A percentile compares a stretch with the other conserved stretches of the same genome.
Evolutionary conservation across 2,329 filamentous ascomycete genomes (phyloP).

Genomic region (Cryphonectria radicalis): DNA sequence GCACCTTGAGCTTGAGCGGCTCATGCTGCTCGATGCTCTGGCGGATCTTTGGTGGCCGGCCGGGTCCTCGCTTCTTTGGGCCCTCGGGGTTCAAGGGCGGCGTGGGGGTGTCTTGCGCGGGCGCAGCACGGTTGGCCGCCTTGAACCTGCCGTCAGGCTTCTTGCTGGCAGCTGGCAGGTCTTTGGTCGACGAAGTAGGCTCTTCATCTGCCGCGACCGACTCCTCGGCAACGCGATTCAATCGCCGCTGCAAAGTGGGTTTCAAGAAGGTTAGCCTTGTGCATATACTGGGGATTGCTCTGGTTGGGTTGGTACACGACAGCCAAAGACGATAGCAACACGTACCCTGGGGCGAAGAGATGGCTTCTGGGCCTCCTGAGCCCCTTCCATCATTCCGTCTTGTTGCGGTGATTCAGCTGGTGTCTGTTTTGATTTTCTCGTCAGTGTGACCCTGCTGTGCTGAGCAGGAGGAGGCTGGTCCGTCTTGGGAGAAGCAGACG

Average conservation of each 20-base stretch:
- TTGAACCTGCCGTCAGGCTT: slow-evolving; percentile 22
- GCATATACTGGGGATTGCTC: not conserved
- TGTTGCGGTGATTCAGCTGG: not conserved
- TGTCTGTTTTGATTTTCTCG: slow-evolving; percentile 4
- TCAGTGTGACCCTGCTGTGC: slow-evolving; percentile 2
- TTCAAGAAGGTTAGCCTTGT: not conserved
- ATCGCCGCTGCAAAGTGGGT: slow-evolving; percentile 20
- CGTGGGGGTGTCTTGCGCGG: not conserved
- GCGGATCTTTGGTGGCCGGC: slow-evolving; percentile 25
- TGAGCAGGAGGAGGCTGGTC: not conserved
- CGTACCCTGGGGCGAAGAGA: slow-evolving; percentile 19
- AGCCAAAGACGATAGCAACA: not conserved
- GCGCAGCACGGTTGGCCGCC: slow-evolving; percentile 7
- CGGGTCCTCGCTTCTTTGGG: slow-evolving; percentile 26
- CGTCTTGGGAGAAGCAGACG: not conserved
- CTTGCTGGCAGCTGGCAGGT: slow-evolving; percentile 16
- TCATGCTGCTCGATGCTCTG: slow-evolving; percentile 25
- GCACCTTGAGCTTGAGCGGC: slow-evolving; percentile 18
- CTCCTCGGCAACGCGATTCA: slow-evolving; percentile 22
- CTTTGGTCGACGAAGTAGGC: slow-evolving; percentile 13
- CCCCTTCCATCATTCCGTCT: not conserved
- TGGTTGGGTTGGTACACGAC: too few relatives aligned
- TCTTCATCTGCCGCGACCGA: slow-evolving; percentile 20
- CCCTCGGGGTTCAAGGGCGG: slow-evolving; percentile 18
- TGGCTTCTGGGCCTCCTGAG: slow-evolving; percentile 17